Evolutionary conservation across 257 asterid species (phyloP), one percentile per base, ranked within the genome.

Genomic region (Mentha longifolia): DNA sequence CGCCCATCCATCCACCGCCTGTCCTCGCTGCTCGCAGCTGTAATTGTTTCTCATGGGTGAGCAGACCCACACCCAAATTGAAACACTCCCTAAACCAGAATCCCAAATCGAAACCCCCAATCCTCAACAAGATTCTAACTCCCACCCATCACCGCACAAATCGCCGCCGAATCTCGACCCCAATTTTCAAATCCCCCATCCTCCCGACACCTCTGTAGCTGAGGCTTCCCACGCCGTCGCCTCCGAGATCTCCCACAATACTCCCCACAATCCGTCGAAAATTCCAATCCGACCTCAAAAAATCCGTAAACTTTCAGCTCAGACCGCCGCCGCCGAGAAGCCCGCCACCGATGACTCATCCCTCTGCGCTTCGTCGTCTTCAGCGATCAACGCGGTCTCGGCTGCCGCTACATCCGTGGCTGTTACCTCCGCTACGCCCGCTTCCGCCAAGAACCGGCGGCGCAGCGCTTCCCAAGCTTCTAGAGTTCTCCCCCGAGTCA

Each of bases 241-340:
- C 55, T 3, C 80, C 20, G 78, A 78, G 61, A 71, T 73, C 76
- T 60, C 90, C 61, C 83, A 62, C 52, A 14, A 62, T 0, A 80
- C 76, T 43, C 71, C 83, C 57, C 81, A 88, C 47, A 86, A 89
- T 74, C 92, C 97, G 49, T 87, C 97, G 71, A 91, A 94, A 82
- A 94, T 91, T 54, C 98, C 97, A 58, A 91, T 94, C 78, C 96
- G 97, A 42, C 98, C 98, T 60, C 97, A 80, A 19, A 93, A 93
- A 74, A 89, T 93, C 69, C 89, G 98, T 13, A 91, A 87, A 63
- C 96, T 93, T 12, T 92, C 93, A 11, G 61, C 79, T 52, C 74
- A 16, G 81, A 51, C 61, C 41, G 46, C 80, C 72, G 19, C 77
- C 22, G 64, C 76, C 52, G 76, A 70, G 16, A 67, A 85, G 14